A percentile compares a stretch with the other conserved stretches of the same genome.
These are phyloP conservation scores for Rhynchospora breviuscula DNA, from an alignment of 176 grass and related monocot genomes.

Conservation along the genomic window DNA sequence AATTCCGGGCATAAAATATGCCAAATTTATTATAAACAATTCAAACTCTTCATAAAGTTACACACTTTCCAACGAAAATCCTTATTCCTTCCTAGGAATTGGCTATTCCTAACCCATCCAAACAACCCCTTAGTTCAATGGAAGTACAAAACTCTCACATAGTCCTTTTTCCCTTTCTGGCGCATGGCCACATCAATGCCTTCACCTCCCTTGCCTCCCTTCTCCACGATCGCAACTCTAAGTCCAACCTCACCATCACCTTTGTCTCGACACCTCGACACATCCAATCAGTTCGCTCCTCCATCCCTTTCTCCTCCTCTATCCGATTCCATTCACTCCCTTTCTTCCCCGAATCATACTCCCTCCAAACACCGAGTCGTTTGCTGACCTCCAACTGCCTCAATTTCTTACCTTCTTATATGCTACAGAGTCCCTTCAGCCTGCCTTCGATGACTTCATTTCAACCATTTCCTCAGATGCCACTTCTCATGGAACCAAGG, in stretches of 20 bases:
- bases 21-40: too few species aligned
- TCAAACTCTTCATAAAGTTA: too few species aligned
- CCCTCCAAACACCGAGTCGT: slow-evolving; percentile 26
- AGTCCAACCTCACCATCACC: slow-evolving; percentile 17
- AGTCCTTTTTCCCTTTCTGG: slow-evolving; percentile 25
- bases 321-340: slow-evolving; percentile 21
- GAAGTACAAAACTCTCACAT: neutral
- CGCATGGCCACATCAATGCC: slow-evolving; percentile 19
- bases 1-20: too few species aligned
- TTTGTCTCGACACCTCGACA: slow-evolving; percentile 18
- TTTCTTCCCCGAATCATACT: slow-evolving; percentile 35
- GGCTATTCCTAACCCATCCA: too few species aligned
- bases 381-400: neutral
- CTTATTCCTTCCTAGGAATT: too few species aligned
- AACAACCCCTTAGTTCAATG: too few species aligned
- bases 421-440: slow-evolving; percentile 23
- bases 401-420: slow-evolving; percentile 13
- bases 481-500: too few species aligned
- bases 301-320: neutral
- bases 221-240: neutral
- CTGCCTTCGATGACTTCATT: slow-evolving; percentile 11
- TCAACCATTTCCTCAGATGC: too few species aligned
- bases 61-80: too few species aligned
- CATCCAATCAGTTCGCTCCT: neutral
- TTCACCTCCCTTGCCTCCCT: slow-evolving; percentile 17